A percentile compares a stretch with the other conserved stretches of the same genome.
Conservation (phyloP, 768 basidiomycete genomes). For the Tricholoma bakamatsutake region DNA sequence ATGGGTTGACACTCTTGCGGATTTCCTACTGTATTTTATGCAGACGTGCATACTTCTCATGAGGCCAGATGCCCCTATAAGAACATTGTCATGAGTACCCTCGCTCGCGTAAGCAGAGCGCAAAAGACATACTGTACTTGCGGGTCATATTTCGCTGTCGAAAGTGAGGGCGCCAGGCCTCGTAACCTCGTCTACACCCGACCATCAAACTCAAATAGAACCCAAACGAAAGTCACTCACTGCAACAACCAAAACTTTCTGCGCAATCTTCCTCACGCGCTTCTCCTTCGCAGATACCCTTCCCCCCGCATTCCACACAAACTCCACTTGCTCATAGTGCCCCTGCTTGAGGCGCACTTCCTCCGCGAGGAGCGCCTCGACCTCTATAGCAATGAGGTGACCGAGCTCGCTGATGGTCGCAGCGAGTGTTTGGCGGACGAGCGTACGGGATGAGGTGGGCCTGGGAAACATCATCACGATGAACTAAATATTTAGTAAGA, state of each 20-base stretch:
- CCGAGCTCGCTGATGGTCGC: slow-evolving; percentile 30
- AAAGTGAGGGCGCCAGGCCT: slow-evolving; percentile 29
- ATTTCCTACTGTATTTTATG: slow-evolving; percentile 26
- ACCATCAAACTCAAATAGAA: neutral
- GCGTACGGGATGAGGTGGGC: slow-evolving; percentile 34
- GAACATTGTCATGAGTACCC: neutral
- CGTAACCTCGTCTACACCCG: slow-evolving; percentile 30
- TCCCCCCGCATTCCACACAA: slow-evolving; percentile 15
- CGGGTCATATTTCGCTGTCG: slow-evolving; percentile 35
- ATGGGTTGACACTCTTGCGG: neutral
- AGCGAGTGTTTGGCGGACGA: slow-evolving; percentile 36
- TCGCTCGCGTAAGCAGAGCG: neutral
- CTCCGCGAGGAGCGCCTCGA: slow-evolving; percentile 41
- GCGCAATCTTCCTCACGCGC: slow-evolving; percentile 29
- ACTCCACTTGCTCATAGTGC: slow-evolving; percentile 23
- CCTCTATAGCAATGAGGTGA: slow-evolving; percentile 31
- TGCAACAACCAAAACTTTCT: slow-evolving; percentile 28
- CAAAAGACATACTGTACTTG: slow-evolving; percentile 30
- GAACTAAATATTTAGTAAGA: slow-evolving; percentile 20
- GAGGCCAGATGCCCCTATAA: slow-evolving; percentile 36
- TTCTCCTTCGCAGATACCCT: slow-evolving; percentile 31
- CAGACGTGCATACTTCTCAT: slow-evolving; percentile 29
- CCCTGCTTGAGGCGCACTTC: slow-evolving; percentile 30
- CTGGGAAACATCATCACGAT: slow-evolving; percentile 42
- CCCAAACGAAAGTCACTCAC: slow-evolving; percentile 18